Conservation (phyloP, 768 basidiomycete genomes). For the Amanita exitialis region DNA sequence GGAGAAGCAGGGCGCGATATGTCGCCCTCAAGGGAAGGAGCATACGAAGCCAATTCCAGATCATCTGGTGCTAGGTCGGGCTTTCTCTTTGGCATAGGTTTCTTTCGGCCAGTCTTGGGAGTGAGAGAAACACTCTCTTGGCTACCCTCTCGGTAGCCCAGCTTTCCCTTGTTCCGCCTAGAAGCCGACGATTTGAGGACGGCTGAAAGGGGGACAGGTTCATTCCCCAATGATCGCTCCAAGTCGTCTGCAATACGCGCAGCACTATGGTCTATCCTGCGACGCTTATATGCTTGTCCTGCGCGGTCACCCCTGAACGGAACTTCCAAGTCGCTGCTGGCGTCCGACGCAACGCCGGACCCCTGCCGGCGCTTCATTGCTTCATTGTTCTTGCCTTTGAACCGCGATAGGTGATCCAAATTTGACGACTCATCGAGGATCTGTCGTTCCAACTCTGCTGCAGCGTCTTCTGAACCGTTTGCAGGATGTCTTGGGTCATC, state of each 20-base stretch:
- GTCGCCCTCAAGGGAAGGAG: constrained; percentile 58
- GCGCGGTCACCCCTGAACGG: constrained; percentile 25
- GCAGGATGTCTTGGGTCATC: constrained; percentile 1
- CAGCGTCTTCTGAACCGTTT: constrained; percentile 40
- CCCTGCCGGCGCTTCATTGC: constrained; percentile 41
- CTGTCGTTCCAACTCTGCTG: constrained; percentile 46
- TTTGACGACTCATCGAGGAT: constrained; percentile 30
- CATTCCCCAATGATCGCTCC: constrained; percentile 30
- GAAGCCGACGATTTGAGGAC: constrained; percentile 22
- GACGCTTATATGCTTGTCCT: constrained; percentile 47
- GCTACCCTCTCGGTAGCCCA: constrained; percentile 41
- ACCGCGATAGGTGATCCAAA: constrained; percentile 12
- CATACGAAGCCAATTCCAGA: constrained; percentile 36
- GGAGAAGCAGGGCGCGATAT: constrained; percentile 68
- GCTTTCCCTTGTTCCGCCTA: constrained; percentile 46
- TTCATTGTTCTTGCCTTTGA: constrained; percentile 31
- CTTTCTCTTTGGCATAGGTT: constrained; percentile 46
- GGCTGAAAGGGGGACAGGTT: constrained; percentile 21
- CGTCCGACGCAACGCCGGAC: constrained; percentile 41
- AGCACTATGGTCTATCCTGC: constrained; percentile 41
- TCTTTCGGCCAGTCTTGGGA: constrained; percentile 46
- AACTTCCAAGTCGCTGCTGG: constrained; percentile 47
- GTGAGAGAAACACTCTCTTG: constrained; percentile 47
- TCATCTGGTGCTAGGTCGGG: constrained; percentile 41
- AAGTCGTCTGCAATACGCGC: constrained; percentile 35